Conservation (phyloP, 257 asterid species). For the Solanum ossicruentum region DNA sequence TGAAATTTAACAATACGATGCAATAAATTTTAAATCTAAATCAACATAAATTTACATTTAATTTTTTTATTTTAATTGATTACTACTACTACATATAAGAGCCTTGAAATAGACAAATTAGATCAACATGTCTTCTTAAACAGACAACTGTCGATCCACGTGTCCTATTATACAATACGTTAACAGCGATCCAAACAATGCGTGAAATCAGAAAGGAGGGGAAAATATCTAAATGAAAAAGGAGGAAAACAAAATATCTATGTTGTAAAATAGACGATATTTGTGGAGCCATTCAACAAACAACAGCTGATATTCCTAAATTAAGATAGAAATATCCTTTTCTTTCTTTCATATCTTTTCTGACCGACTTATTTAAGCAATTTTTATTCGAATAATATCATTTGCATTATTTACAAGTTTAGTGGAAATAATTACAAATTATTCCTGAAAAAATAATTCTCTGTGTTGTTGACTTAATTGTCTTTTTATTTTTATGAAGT, state of each 20-base stretch:
- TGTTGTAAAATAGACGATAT: neutral
- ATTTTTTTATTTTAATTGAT: too few species aligned
- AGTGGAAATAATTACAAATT: neutral
- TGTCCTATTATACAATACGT: too few species aligned
- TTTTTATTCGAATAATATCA: neutral
- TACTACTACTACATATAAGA: too few species aligned
- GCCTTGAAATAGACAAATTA: too few species aligned
- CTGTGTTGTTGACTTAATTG: neutral
- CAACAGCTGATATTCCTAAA: neutral
- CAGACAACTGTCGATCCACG: too few species aligned
- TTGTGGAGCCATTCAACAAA: neutral
- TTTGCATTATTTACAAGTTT: neutral
- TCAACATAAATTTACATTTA: too few species aligned
- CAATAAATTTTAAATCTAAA: too few species aligned
- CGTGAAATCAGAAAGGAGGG: neutral
- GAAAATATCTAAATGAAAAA: neutral
- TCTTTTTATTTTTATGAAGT: neutral
- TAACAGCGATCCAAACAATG: too few species aligned
- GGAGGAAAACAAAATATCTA: neutral
- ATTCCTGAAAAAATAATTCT: neutral
- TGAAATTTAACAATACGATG: too few species aligned
- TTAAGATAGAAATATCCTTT: neutral
- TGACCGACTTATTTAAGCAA: neutral
- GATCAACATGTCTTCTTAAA: too few species aligned
- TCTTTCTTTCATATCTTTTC: neutral